Evolutionary conservation across 768 basidiomycete species (phyloP), one percentile per base, ranked within the genome.

Genomic region (Clavulina sp.): DNA sequence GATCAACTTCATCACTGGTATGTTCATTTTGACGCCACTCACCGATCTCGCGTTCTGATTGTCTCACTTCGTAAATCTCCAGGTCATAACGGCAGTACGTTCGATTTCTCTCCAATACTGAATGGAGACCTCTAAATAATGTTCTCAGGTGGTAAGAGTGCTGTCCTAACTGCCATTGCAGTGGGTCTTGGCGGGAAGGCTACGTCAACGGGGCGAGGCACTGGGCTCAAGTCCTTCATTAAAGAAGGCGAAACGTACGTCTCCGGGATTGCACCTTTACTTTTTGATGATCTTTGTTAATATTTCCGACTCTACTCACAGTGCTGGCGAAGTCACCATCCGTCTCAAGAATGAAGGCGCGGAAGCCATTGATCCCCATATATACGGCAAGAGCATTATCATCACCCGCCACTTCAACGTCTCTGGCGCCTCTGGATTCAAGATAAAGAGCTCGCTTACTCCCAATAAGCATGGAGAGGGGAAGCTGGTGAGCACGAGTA

Each of bases 1-100:
- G 64, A 85, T 99, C 61, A 99, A 97, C 66, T 97, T 97, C 61
- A 85, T 99, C 58, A 93, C 93, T 34, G 89, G 88, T 80, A 58
- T 36, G 74, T 59, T 9, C 13, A 13, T 26, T 38, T 38, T 9
- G 9, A 9, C 9, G 9, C 1, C 46, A 52, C 21, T 24, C 21
- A 5, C 13, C 24, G 48, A n/a, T 9, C 13, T n/a, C 9, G 5
- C 26, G 13, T 9, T 7, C 7, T 7, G 24, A 5, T 29, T 49
- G 48, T 7, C 48, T 16, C 48, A 29, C 34, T 38, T 38, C 9
- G 19, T 38, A 19, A 9, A 19, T 9, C 16, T 16, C 26, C 50
- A 86, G 88, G 88, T 9, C 84, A 89, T 58, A 95, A 95, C 63
- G 89, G 89, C 66, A 93, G 89, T 87, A 60, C 56, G 85, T 75